Base-by-base conservation (phyloP, 331 rosid genomes). In the Pyrus hybrid region DNA sequence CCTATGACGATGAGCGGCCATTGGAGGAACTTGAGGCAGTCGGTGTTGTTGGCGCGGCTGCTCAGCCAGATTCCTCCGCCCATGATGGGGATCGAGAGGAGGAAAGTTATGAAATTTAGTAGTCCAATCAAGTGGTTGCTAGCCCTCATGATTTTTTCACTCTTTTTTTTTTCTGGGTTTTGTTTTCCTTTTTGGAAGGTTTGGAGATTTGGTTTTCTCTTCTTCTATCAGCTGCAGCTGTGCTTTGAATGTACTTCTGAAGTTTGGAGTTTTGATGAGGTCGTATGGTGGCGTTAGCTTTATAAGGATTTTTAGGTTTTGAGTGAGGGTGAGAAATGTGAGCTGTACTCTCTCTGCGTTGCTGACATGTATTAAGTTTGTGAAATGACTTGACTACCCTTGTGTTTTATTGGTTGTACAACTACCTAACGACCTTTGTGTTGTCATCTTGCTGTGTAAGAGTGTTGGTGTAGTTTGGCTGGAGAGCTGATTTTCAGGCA, bases 61-160 rank as follows among this genome's bases (percentile, higher is more conserved):
- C 93, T 92, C 23, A 94, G 90, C 99, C 99, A 94, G 73, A 94
- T 92, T 1, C 97, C 97, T 1, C 99, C 99, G 0, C 90, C 97
- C 0, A 94, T 84, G 79, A 94, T 94, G 18, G 99, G 99, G 70
- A 94, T 73, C 8, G 99, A 94, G 7, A 94, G 87, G 8, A 94
- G 74, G 85, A 94, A 92, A 37, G 99, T 94, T 20, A 84, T n/a
- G 89, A 94, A 94, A 88, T 94, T 94, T 5, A 92, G 81, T 0
- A 75, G 2, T 0, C 97, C 99, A 1, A 94, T 86, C 84, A 92
- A 30, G 85, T 94, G 89, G 77, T 94, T 94, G 77, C 92, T 94
- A 10, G 70, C 16, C 82, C 97, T 92, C 97, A 94, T 90, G 63
- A 13, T 76, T 22, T 41, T 10, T 41, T 41, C 3, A 3, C 1